Evolutionary conservation across 495 filamentous ascomycete species (phyloP).

Genomic region (Saxispiralis lemnorum): DNA sequence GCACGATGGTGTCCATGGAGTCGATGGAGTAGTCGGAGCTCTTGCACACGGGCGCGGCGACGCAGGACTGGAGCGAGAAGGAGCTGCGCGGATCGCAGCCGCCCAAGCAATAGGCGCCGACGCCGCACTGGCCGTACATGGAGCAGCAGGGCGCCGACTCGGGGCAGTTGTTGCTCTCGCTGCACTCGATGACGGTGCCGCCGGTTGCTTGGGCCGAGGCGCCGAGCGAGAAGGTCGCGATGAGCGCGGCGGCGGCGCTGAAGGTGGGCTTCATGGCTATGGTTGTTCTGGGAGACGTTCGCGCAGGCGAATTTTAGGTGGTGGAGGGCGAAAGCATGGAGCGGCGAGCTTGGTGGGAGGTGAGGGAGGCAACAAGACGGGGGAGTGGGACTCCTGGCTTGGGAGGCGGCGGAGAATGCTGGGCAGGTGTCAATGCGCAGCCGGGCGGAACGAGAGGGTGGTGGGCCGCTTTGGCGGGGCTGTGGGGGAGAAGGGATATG

Average conservation of each 20-base stretch:
- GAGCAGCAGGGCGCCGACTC: constrained; percentile 72
- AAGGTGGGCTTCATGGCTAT: constrained; percentile 8
- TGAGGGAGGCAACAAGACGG: too few species aligned
- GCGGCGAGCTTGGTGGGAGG: too few species aligned
- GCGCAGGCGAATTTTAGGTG: too few species aligned
- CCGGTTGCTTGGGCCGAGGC: not conserved
- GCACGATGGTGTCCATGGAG: constrained; percentile 44
- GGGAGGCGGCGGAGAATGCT: too few species aligned
- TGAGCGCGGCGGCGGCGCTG: constrained; percentile 12
- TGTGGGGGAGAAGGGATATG: too few species aligned
- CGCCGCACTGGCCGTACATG: constrained; percentile 85
- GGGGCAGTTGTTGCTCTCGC: constrained; percentile 49
- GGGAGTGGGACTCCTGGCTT: too few species aligned
- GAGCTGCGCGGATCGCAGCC: constrained; percentile 83
- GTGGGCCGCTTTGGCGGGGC: too few species aligned
- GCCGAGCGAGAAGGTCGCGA: constrained; percentile 11
- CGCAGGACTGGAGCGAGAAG: constrained; percentile 63
- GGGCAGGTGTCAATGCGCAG: too few species aligned
- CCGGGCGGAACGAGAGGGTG: too few species aligned
- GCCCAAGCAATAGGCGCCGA: constrained; percentile 87
- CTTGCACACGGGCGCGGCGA: constrained; percentile 69
- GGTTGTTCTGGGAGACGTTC: not conserved
- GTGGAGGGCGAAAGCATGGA: too few species aligned
- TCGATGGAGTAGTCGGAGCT: constrained; percentile 52
- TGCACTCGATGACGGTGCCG: constrained; percentile 29